A percentile compares a stretch with the other conserved stretches of the same genome.
These are phyloP conservation scores for Ophiostoma novo-ulmi DNA, from an alignment of 2,329 filamentous ascomycete genomes.

Conservation along the genomic window DNA sequence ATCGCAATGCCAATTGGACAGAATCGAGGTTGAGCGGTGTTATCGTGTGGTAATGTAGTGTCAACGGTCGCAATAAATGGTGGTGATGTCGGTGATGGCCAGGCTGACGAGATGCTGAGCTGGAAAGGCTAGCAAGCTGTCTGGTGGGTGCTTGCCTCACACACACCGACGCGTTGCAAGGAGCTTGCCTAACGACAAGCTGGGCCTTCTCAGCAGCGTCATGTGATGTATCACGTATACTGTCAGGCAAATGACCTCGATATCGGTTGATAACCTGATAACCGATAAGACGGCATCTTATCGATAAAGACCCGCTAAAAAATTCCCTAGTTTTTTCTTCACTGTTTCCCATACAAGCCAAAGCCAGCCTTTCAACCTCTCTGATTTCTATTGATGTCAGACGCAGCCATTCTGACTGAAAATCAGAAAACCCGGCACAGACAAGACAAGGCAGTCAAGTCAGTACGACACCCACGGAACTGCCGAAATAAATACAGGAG, in stretches of 20 bases:
- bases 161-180: conserved; percentile 34
- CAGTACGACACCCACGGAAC: conserved; percentile 26
- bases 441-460: conserved; percentile 26
- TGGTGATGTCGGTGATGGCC: conserved; percentile 13
- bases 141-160: conserved; percentile 29
- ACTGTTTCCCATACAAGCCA: conserved; percentile 10
- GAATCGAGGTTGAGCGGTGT: neutral
- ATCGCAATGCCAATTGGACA: neutral
- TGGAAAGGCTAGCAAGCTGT: conserved; percentile 20
- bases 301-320: conserved; percentile 23
- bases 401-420: neutral
- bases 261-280: neutral
- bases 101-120: conserved; percentile 25
- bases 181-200: conserved; percentile 35
- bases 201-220: neutral
- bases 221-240: conserved; percentile 13
- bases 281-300: conserved; percentile 18
- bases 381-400: neutral
- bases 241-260: too few relatives aligned
- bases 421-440: neutral
- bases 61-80: neutral
- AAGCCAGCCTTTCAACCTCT: neutral
- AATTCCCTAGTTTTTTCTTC: conserved; percentile 22
- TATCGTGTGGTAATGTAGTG: neutral
- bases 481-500: neutral